Evolutionary conservation across 1,284 basidiomycete species (phyloP).

Genomic region (Pseudozyma sp.): DNA sequence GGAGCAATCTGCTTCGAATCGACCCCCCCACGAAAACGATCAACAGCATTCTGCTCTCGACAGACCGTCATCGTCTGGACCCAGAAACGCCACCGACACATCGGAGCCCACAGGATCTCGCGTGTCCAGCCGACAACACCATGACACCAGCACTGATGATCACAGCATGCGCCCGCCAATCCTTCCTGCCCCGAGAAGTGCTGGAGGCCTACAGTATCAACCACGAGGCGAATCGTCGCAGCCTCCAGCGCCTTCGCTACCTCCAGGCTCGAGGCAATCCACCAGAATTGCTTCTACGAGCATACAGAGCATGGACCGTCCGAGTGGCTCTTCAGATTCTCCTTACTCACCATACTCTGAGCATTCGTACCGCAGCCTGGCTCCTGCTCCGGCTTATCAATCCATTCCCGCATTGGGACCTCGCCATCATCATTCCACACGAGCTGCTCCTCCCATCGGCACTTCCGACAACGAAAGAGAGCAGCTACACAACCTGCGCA

Average conservation of each 20-base stretch:
- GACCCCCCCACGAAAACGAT: constrained; percentile 1
- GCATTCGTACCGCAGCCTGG: background rate
- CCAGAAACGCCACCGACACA: constrained; percentile 6
- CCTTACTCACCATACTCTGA: background rate
- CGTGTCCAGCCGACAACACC: background rate
- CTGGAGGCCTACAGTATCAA: background rate
- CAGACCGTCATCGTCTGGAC: background rate
- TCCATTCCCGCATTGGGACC: background rate
- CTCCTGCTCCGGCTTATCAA: background rate
- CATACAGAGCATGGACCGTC: constrained; percentile 1
- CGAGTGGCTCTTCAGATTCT: background rate
- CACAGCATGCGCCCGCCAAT: constrained; percentile 24
- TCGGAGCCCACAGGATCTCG: background rate
- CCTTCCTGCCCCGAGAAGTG: constrained; percentile 3
- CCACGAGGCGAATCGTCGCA: constrained; percentile 4
- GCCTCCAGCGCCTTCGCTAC: constrained; percentile 3
- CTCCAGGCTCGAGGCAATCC: constrained; percentile 4
- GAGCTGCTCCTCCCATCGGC: background rate
- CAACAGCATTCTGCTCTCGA: background rate
- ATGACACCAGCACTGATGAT: background rate
- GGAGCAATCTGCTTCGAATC: background rate
- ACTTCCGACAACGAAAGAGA: background rate
- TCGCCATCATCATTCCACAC: background rate
- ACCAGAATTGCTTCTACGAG: constrained; percentile 6
- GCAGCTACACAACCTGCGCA: constrained; percentile 9